Evolutionary conservation across 2,329 filamentous ascomycete genomes (phyloP).

Genomic region (Sclerotinia borealis): DNA sequence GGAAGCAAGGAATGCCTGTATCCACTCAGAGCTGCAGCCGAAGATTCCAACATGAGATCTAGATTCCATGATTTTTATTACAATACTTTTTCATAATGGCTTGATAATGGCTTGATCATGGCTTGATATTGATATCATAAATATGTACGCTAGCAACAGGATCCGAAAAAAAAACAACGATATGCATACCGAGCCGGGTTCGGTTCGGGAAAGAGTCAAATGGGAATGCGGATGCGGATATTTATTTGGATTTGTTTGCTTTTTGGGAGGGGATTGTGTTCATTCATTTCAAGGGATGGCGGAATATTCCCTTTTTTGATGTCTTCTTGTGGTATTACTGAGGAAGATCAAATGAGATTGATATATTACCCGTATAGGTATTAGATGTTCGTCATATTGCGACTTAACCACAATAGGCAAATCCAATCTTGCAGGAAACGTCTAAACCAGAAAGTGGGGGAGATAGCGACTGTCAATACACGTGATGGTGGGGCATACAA

Average conservation of each 20-base stretch:
- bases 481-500: not conserved
- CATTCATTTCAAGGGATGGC: not conserved
- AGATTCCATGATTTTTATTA: not conserved
- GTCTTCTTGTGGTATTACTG: too few species aligned
- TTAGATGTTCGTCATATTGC: not conserved
- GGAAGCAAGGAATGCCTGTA: conserved; percentile 2
- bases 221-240: not conserved
- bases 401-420: not conserved
- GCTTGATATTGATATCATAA: not conserved
- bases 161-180: not conserved
- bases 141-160: not conserved
- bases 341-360: not conserved
- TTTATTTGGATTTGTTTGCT: too few species aligned
- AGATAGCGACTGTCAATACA: not conserved
- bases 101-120: not conserved
- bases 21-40: not conserved
- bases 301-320: not conserved
- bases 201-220: not conserved
- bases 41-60: not conserved
- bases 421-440: not conserved
- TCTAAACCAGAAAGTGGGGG: not conserved
- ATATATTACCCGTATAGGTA: not conserved
- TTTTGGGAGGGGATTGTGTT: not conserved
- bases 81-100: conserved; percentile 1
- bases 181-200: not conserved